Base-by-base conservation (phyloP, 208 protist species). In the Leishmania tropica region DNA sequence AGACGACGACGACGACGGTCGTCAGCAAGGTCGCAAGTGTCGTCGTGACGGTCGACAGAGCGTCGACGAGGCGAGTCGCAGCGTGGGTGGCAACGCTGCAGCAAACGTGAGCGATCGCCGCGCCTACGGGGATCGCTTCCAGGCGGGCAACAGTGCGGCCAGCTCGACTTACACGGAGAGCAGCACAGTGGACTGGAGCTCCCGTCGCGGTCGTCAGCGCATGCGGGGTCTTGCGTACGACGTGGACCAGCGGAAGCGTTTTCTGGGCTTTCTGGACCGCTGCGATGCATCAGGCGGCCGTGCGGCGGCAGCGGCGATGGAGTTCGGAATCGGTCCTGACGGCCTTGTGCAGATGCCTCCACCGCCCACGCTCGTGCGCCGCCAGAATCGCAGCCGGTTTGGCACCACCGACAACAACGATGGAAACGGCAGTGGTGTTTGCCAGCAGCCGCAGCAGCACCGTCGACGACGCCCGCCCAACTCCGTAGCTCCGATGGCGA, bases 261-360 rank as follows among this genome's bases (percentile, higher is more conserved):
- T 87, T 47, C 68, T 83, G 4, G 78, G 80, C 54, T 82, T 81
- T 58, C 62, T 79, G 11, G 79, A 85, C 62, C 78, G 75, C 37
- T 79, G 68, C 56, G 79, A 83, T 54, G 76, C 80, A 28, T 68
- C 76, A 11, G 65, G 68, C 64, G 47, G 60, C 51, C 31, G 48
- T 35, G 60, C 48, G 37, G 56, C 47, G 11, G 79, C 76, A 58
- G 81, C 76, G 6, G 80, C 37, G 37, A 81, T 85, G 79, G 28
- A 56, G 78, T 83, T 78, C 64, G 78, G 67, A 1, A 81, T 85
- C 15, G 82, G 82, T 47, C 45, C 77, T 0, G 82, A 85, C 65
- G 82, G 82, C 24, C 78, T 85, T 15, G 82, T 85, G 62, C 72
- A 85, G 73, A 85, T 85, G 82, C 82, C 82, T 31, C 82, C 82